Conservation (phyloP, 495 filamentous ascomycete species). For the Astrothelium subdiscretum region DNA sequence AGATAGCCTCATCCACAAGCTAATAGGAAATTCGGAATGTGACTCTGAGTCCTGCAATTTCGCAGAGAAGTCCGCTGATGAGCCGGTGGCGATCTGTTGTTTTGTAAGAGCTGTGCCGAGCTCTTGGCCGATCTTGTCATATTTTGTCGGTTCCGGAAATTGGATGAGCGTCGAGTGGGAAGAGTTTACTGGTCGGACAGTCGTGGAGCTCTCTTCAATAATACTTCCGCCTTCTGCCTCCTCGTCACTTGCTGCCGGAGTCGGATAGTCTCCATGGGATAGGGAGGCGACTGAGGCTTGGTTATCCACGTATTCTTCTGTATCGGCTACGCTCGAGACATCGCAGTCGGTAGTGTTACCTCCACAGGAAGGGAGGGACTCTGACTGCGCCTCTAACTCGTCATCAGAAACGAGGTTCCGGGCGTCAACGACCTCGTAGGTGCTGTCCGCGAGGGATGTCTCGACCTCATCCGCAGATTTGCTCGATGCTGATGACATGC, state of each 20-base stretch:
- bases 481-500: conserved; percentile 14
- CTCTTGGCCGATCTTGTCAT: neutral
- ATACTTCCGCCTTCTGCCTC: conserved; percentile 12
- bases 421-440: conserved; percentile 19
- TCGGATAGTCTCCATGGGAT: neutral
- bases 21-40: neutral
- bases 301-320: conserved; percentile 1
- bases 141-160: neutral
- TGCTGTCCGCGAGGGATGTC: conserved; percentile 17
- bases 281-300: neutral
- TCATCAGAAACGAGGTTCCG: conserved; percentile 16
- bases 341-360: conserved; percentile 21
- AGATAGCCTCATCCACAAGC: conserved; percentile 11
- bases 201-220: neutral
- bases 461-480: conserved; percentile 9
- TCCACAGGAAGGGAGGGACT: conserved; percentile 20
- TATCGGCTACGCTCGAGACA: conserved; percentile 11
- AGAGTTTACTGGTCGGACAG: conserved; percentile 9
- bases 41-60: neutral
- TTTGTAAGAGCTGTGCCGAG: neutral
- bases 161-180: neutral
- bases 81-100: neutral
- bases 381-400: conserved; percentile 12
- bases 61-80: neutral
- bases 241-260: neutral